Evolutionary conservation across 805 yeast species (phyloP).

Genomic region (Lipomyces lipofer): DNA sequence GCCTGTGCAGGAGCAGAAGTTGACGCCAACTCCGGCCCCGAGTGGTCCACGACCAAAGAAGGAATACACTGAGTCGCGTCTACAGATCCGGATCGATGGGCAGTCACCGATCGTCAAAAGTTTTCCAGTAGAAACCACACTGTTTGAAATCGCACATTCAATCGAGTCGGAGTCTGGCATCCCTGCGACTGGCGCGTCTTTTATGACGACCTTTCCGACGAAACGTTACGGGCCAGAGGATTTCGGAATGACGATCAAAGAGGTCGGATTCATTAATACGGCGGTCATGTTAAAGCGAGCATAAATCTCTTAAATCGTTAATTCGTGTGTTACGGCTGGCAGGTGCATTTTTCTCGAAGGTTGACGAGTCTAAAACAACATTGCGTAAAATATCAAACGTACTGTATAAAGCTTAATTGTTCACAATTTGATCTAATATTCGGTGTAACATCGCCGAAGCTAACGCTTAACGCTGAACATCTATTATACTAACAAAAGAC

Average conservation of each 20-base stretch:
- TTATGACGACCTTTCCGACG: slow-evolving; percentile 40
- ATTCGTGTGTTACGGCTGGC: not conserved
- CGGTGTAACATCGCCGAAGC: too few relatives aligned
- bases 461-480: too few relatives aligned
- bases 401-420: too few relatives aligned
- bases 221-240: slow-evolving; percentile 31
- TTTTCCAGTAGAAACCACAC: slow-evolving; percentile 35
- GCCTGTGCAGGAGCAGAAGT: slow-evolving; percentile 9
- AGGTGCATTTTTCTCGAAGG: too few relatives aligned
- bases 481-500: too few relatives aligned
- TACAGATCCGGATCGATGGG: slow-evolving; percentile 33
- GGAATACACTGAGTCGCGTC: slow-evolving; percentile 32
- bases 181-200: slow-evolving; percentile 28
- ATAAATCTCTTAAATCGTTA: not conserved
- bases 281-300: slow-evolving; percentile 33
- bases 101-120: slow-evolving; percentile 35
- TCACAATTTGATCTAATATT: too few relatives aligned
- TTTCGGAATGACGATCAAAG: slow-evolving; percentile 35
- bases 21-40: slow-evolving; percentile 27
- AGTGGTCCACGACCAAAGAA: slow-evolving; percentile 25
- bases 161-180: slow-evolving; percentile 33
- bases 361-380: not conserved
- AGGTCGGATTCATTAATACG: slow-evolving; percentile 39
- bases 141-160: slow-evolving; percentile 36
- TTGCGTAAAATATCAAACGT: not conserved